Evolutionary conservation across 1,284 basidiomycete species (phyloP).

Genomic region (Xanthoconium separans): DNA sequence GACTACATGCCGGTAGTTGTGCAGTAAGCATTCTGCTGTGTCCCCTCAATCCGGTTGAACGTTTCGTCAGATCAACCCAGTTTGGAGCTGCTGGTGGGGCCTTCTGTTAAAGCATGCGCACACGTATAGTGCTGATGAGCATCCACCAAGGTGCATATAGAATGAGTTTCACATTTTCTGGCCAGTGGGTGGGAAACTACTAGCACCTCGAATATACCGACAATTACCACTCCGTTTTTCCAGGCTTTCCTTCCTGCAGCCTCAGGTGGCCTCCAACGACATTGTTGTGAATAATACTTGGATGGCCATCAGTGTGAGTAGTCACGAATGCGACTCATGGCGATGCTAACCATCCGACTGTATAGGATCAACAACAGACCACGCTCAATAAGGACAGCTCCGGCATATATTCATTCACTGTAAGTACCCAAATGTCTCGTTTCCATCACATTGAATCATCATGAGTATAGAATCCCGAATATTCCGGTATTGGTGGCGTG

Average conservation of each 20-base stretch:
- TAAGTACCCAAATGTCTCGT: not conserved
- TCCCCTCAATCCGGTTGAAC: not conserved
- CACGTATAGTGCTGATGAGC: not conserved
- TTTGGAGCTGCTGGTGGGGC: not conserved
- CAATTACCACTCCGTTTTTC: not conserved
- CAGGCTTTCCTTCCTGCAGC: not conserved
- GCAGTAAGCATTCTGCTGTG: not conserved
- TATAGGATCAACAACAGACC: not conserved
- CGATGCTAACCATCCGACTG: not conserved
- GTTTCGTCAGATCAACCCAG: not conserved
- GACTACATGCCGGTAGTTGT: not conserved
- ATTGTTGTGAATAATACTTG: not conserved
- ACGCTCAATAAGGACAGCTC: not conserved
- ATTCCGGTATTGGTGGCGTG: not conserved
- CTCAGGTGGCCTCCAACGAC: not conserved
- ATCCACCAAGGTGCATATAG: not conserved
- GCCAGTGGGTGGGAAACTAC: not conserved
- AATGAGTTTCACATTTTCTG: not conserved
- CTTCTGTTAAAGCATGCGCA: no score
- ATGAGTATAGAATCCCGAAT: not conserved
- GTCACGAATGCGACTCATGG: no score
- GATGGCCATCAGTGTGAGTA: not conserved
- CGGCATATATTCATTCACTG: not conserved
- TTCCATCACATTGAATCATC: not conserved
- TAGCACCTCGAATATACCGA: not conserved